Conservation (phyloP, 495 filamentous ascomycete species). For the Penicillium argentinense region DNA sequence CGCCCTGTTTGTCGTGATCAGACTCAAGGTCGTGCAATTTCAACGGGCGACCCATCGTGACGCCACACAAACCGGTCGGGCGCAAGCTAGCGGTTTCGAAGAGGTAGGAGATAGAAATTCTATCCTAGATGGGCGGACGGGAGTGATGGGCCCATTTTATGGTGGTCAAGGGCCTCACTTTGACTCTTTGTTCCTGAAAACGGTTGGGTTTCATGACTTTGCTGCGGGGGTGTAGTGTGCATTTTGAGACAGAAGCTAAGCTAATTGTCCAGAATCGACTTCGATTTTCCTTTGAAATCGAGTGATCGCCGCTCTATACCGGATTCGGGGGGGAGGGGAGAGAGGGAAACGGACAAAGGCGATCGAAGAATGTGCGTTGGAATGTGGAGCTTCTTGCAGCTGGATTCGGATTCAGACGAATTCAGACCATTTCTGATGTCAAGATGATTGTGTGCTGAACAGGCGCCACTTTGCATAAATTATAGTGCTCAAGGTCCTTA, state of each 20-base stretch:
- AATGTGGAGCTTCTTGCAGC: constrained; percentile 10
- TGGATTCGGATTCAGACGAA: constrained; percentile 3
- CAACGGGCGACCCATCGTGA: constrained; percentile 24
- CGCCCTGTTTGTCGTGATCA: constrained; percentile 6
- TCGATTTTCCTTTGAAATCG: no score
- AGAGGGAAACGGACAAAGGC: constrained; percentile 8
- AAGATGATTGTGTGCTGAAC: no score
- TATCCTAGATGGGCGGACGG: neutral
- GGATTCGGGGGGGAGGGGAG: constrained; percentile 2
- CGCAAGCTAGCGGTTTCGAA: neutral
- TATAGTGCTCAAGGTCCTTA: no score
- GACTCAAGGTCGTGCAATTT: constrained; percentile 21
- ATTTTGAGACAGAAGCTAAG: no score
- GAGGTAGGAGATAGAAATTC: neutral
- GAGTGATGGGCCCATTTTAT: constrained; percentile 14
- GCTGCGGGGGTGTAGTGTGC: neutral
- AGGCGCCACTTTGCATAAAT: neutral
- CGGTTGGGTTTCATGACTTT: no score
- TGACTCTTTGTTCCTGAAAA: constrained; percentile 1
- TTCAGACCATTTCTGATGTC: neutral
- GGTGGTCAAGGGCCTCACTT: neutral
- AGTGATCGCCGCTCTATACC: no score
- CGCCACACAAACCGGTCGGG: neutral
- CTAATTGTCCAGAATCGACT: no score
- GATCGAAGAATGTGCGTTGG: constrained; percentile 15